These are phyloP conservation scores for Lophiotrema nucula DNA, from an alignment of 495 filamentous ascomycete species.

Conservation along the genomic window DNA sequence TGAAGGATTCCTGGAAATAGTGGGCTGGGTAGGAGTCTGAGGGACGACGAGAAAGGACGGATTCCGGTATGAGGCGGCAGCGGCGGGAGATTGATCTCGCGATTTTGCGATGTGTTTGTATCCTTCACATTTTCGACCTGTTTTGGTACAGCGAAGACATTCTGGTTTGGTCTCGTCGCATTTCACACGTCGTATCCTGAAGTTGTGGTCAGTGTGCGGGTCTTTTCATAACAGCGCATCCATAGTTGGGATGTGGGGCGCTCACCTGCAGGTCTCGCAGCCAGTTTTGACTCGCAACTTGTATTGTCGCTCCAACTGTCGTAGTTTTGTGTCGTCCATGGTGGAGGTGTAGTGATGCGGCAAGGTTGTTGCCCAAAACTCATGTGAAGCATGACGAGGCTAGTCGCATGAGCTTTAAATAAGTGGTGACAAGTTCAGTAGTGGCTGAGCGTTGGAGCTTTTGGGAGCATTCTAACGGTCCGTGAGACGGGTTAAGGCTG, in stretches of 20 bases:
- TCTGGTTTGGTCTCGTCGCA: conserved; percentile 35
- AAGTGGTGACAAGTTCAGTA: neutral
- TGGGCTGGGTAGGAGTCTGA: neutral
- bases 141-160: conserved; percentile 30
- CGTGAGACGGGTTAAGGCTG: conserved; percentile 15
- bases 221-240: neutral
- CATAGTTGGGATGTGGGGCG: neutral
- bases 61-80: conserved; percentile 27
- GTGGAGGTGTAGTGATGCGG: neutral
- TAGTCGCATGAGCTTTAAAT: conserved; percentile 10
- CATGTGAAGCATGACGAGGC: neutral
- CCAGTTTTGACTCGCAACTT: conserved; percentile 31
- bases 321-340: conserved; percentile 30
- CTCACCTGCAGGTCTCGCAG: conserved; percentile 31
- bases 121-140: conserved; percentile 32
- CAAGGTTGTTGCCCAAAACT: neutral
- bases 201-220: conserved; percentile 4
- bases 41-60: conserved; percentile 30
- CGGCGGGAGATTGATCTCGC: conserved; percentile 13
- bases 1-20: conserved; percentile 23
- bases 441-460: conserved; percentile 9
- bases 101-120: conserved; percentile 22
- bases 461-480: neutral
- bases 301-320: conserved; percentile 30
- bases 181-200: conserved; percentile 32